These are phyloP conservation scores for Ceratocystis eucalypticola DNA, from an alignment of 2,329 filamentous ascomycete genomes.

Conservation along the genomic window DNA sequence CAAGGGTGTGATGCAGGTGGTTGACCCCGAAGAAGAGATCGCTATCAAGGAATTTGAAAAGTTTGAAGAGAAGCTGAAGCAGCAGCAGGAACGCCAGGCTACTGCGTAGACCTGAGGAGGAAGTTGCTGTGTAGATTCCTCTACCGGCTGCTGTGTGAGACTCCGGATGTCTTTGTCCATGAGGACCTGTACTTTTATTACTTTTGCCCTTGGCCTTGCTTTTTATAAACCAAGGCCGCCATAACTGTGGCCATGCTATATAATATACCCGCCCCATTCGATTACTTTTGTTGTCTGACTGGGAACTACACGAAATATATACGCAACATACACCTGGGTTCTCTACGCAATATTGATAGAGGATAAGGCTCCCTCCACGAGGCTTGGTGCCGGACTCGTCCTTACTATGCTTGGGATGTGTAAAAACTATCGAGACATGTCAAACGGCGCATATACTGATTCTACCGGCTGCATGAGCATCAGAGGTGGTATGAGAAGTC, in stretches of 20 bases:
- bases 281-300: no score
- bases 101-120: not conserved
- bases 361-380: no score
- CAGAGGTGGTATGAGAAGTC: no score
- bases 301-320: no score
- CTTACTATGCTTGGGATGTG: no score
- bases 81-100: slow-evolving; percentile 27
- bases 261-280: not conserved
- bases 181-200: slow-evolving; percentile 9
- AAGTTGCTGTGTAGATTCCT: not conserved
- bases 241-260: not conserved
- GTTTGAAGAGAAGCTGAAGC: slow-evolving; percentile 71
- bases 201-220: not conserved
- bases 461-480: no score
- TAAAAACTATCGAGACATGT: no score
- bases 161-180: not conserved
- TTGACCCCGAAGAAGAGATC: slow-evolving; percentile 86
- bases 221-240: not conserved
- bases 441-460: no score
- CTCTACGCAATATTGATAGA: no score
- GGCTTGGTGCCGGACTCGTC: no score
- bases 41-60: slow-evolving; percentile 78
- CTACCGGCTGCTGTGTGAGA: not conserved
- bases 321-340: no score
- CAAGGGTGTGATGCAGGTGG: slow-evolving; percentile 75